Evolutionary conservation across 1,284 basidiomycete species (phyloP), one percentile per base, ranked within the genome.

Genomic region (Trametes pubescens): DNA sequence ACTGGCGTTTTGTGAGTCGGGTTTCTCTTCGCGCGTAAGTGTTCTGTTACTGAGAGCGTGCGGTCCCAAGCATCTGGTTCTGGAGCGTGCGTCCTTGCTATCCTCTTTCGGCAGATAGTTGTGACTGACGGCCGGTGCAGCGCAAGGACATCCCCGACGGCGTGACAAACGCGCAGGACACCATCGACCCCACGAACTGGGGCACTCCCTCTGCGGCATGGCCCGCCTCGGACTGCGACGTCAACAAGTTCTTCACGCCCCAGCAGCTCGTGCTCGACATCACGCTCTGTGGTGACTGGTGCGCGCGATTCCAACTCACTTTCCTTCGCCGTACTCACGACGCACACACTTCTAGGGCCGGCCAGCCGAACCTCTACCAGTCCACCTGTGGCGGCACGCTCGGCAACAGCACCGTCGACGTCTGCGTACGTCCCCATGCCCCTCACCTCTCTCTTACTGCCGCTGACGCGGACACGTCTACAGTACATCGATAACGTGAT

Each of bases 121-220:
- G 18, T 34, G 5, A 44, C 48, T 32, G 37, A 32, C 74, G 37
- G 66, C 68, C 2, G 51, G 4, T 34, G 1, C 38, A 83, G 82
- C 74, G 85, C 66, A 65, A 80, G 61, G 68, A 80, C 70, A 62
- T 84, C n/a, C 74, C 74, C 5, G 44, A 63, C 35, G 62, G 65
- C 1, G 54, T 74, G 32, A 57, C 68, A 2, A 61, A 61, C 48
- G 68, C 18, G 74, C 79, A 29, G 59, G 64, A 57, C 43, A 68
- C 77, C 4, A 78, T 90, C 47, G 84, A 88, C 68, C 78, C 85
- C 2, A 78, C 80, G 3, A 71, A 80, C n/a, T 86, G 88, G 78
- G 89, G 88, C 4, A 76, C 80, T 4, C 89, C 90, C 0, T 81
- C 84, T 0, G 89, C 88, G 0, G 79, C 79, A 46, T 91, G 84